Base-by-base conservation (phyloP, 768 basidiomycete genomes). In the Harrya chromipes region DNA sequence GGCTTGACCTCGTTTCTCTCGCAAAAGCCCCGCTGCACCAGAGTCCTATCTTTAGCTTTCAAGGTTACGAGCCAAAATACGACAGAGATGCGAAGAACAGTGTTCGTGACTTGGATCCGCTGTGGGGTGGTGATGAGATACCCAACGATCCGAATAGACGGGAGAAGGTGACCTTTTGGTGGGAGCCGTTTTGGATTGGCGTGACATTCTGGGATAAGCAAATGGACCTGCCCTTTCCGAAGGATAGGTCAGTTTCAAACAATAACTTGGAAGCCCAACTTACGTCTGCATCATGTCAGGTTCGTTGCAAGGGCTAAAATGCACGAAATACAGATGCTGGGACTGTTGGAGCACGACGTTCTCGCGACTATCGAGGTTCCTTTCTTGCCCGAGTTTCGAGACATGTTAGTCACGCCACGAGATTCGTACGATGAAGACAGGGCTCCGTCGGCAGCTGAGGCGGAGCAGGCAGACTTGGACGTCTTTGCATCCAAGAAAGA, bases 251-350 rank as follows among this genome's bases (percentile, higher is more conserved):
- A 59, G 51, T 49, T 37, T 23, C 6, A 34, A 10, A 31, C 23
- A 40, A 46, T 55, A 27, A 24, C n/a, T 23, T 6, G 12, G 21
- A n/a, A n/a, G n/a, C n/a, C n/a, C n/a, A n/a, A 11, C 40, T 50
- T 12, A 57, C 26, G 31, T 24, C 20, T 21, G n/a, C 7, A 40
- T 57, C 43, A 26, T 49, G 34, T 16, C 56, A 94, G 95, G 52
- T 98, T 97, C 64, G 75, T 97, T 21, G 87, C 92, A 6, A 83
- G 95, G 26, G 93, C 90, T n/a, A 90, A 91, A 71, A 95, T 97
- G 92, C 90, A 93, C 60, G 90, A 94, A 63, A 92, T 97, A 34
- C 89, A 97, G 62, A 94, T 91, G 89, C 79, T 97, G 1, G 94
- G 94, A 6, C 72, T 95, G 9, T 74, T 95, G 38, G 93, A 93